phyloP scores from a whole-genome alignment of 305 asterid genomes.

The Plantago rigida region DNA sequence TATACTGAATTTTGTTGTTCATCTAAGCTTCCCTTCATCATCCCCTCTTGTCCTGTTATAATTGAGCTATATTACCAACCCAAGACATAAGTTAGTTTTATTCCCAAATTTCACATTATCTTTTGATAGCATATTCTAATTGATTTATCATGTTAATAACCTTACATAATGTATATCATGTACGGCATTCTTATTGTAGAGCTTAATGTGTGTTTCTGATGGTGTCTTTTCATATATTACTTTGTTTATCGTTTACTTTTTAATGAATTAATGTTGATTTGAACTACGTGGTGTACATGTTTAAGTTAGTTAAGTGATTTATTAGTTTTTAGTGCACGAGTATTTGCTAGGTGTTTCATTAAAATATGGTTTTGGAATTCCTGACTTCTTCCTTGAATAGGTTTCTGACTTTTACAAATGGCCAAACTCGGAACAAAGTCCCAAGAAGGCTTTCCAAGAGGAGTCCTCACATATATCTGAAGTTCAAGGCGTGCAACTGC shows the following conservation, averaged over 20 bases:
- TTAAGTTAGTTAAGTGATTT: background rate
- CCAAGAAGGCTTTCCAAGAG: conserved; percentile 54
- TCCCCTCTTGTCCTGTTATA: conserved; percentile 15
- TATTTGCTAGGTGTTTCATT: conserved; percentile 19
- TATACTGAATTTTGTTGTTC: background rate
- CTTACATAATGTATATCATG: background rate
- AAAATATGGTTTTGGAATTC: conserved; percentile 18
- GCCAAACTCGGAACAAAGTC: conserved; percentile 65
- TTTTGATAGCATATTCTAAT: conserved; percentile 1
- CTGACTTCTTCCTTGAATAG: conserved; percentile 37
- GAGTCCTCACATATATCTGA: conserved; percentile 52
- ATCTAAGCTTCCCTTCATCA: conserved; percentile 1
- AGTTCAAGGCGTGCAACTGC: conserved; percentile 67
- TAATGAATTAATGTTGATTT: background rate
- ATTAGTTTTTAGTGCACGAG: conserved; percentile 18
- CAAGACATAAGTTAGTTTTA: background rate
- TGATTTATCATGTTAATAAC: conserved; percentile 12
- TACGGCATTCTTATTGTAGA: conserved; percentile 8
- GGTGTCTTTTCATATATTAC: background rate
- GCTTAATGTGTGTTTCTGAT: conserved; percentile 6
- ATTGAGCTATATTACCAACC: conserved; percentile 9
- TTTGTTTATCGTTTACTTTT: background rate
- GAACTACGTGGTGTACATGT: conserved; percentile 1
- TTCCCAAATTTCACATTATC: conserved; percentile 8
- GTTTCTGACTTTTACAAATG: conserved; percentile 83